Conservation (phyloP, 352 stramenopile species). For the Phytophthora hibernalis region DNA sequence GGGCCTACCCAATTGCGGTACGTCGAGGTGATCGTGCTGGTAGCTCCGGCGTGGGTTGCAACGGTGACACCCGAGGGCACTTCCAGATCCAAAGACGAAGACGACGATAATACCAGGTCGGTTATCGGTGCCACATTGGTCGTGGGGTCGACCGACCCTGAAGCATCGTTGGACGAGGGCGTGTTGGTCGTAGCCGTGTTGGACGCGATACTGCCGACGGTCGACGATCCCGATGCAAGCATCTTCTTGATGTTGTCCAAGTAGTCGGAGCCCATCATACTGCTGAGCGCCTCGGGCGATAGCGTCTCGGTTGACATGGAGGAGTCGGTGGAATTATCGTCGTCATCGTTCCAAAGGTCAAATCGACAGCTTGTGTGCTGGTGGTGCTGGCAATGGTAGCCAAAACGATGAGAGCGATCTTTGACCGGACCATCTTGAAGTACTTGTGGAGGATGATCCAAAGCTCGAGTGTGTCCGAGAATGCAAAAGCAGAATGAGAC, state of each 20-base stretch:
- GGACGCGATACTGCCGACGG: slow-evolving; percentile 3
- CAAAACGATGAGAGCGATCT: slow-evolving; percentile 13
- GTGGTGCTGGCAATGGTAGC: slow-evolving; percentile 19
- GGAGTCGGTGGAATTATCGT: slow-evolving; percentile 21
- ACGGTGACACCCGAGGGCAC: not conserved
- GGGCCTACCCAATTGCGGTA: slow-evolving; percentile 51
- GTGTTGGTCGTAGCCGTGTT: not conserved
- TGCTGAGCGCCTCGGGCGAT: slow-evolving; percentile 29
- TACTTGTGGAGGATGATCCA: slow-evolving; percentile 3
- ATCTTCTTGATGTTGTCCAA: slow-evolving; percentile 32
- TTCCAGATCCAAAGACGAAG: not conserved
- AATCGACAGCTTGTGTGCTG: slow-evolving; percentile 38
- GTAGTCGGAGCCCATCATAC: slow-evolving; percentile 40
- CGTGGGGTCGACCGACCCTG: not conserved
- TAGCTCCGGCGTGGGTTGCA: slow-evolving; percentile 1
- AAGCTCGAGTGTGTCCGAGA: slow-evolving; percentile 13
- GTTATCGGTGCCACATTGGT: not conserved
- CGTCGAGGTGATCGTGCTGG: slow-evolving; percentile 12
- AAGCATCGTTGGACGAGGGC: not conserved
- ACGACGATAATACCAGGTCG: slow-evolving; percentile 6
- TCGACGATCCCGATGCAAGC: slow-evolving; percentile 27
- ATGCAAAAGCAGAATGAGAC: slow-evolving; percentile 40
- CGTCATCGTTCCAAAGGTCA: slow-evolving; percentile 41
- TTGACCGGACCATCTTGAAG: slow-evolving; percentile 31
- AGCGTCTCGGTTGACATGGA: slow-evolving; percentile 21